Conservation (phyloP, 805 yeast genomes). For the Suhomyces sp. region DNA sequence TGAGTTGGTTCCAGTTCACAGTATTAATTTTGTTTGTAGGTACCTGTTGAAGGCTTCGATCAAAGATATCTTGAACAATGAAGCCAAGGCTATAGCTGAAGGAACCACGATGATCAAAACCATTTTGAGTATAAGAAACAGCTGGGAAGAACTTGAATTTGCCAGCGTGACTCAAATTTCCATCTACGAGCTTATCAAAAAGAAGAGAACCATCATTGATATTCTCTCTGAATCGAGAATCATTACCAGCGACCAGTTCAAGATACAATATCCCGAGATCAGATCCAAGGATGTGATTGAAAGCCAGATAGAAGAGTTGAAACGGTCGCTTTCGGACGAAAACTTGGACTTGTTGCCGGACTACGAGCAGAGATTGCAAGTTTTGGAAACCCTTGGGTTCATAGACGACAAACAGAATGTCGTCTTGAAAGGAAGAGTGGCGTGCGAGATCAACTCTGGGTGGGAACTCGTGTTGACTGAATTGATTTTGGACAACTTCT, state of each 20-base stretch:
- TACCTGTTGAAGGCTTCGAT: conserved; percentile 33
- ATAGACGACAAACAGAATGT: conserved; percentile 76
- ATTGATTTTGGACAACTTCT: conserved; percentile 81
- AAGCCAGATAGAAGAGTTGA: conserved; percentile 51
- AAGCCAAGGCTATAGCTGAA: conserved; percentile 30
- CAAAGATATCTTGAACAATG: conserved; percentile 35
- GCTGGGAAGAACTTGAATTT: conserved; percentile 46
- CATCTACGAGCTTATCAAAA: conserved; percentile 34
- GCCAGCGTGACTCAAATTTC: conserved; percentile 27
- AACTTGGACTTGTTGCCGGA: conserved; percentile 89
- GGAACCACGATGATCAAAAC: conserved; percentile 33
- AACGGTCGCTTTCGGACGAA: conserved; percentile 73
- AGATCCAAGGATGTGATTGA: conserved; percentile 46
- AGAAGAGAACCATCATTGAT: conserved; percentile 33
- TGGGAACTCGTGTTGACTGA: conserved; percentile 91
- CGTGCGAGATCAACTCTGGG: conserved; percentile 88
- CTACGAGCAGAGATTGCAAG: conserved; percentile 83
- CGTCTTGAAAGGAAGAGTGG: conserved; percentile 85
- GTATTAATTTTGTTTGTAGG: conserved; percentile 44
- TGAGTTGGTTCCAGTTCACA: conserved; percentile 37
- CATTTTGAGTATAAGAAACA: conserved; percentile 35
- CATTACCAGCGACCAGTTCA: conserved; percentile 42
- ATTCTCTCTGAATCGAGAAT: conserved; percentile 24
- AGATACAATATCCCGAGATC: conserved; percentile 42
- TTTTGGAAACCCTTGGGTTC: conserved; percentile 73